Conservation (phyloP, 768 basidiomycete species). For the Grammothele lineata region DNA sequence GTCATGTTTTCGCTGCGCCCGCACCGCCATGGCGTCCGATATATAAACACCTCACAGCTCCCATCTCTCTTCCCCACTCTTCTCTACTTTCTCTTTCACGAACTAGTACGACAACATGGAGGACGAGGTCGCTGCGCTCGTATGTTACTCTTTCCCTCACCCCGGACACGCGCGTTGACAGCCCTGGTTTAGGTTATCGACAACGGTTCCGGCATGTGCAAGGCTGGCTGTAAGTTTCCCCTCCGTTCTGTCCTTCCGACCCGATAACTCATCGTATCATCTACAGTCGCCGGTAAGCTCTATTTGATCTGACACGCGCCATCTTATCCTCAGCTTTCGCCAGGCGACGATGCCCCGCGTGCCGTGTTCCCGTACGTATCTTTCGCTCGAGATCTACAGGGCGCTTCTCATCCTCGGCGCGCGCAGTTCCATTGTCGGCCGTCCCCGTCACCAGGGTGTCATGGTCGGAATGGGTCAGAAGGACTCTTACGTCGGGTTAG, state of each 20-base stretch:
- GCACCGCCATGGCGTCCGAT: constrained; percentile 16
- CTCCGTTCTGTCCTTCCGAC: constrained; percentile 19
- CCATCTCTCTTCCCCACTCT: constrained; percentile 17
- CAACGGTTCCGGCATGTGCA: constrained; percentile 99
- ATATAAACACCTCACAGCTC: constrained; percentile 17
- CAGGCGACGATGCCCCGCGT: constrained; percentile 95
- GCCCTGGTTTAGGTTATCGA: constrained; percentile 62
- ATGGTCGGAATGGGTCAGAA: constrained; percentile 80
- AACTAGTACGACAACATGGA: constrained; percentile 42
- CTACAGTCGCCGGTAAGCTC: constrained; percentile 52
- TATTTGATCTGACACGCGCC: neutral
- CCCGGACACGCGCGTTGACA: constrained; percentile 3
- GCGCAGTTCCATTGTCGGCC: constrained; percentile 60
- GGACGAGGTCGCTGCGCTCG: constrained; percentile 60
- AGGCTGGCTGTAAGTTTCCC: constrained; percentile 85
- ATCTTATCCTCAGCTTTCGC: neutral
- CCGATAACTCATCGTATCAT: constrained; percentile 76
- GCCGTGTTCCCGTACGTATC: constrained; percentile 92
- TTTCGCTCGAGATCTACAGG: neutral
- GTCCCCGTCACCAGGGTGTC: constrained; percentile 69
- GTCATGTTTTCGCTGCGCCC: constrained; percentile 4
- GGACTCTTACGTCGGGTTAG: constrained; percentile 71
- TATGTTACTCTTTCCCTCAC: constrained; percentile 25
- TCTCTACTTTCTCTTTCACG: constrained; percentile 22
- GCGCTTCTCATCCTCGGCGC: neutral